phyloP scores from a whole-genome alignment of 495 filamentous ascomycete species.

The Xylaria nigripes region DNA sequence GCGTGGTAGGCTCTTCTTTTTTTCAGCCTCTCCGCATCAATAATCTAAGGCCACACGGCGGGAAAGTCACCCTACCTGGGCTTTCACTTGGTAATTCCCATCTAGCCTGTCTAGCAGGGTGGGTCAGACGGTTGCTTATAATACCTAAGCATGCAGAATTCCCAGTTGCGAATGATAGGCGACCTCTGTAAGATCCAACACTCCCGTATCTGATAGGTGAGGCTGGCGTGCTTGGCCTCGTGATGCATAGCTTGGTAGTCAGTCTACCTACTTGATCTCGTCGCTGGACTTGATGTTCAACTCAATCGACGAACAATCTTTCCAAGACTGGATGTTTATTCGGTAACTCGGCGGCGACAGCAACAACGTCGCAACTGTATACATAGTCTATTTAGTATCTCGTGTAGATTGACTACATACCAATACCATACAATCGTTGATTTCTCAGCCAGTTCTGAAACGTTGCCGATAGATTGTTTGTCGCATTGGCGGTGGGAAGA shows the following conservation, averaged over 20 bases:
- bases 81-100: slow-evolving; percentile 1
- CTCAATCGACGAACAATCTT: too few species aligned
- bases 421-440: too few species aligned
- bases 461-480: too few species aligned
- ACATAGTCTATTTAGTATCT: too few species aligned
- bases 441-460: too few species aligned
- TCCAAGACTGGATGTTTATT: too few species aligned
- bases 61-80: background rate
- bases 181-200: background rate
- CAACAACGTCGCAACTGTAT: too few species aligned
- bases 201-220: background rate
- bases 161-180: background rate
- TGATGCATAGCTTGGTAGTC: background rate
- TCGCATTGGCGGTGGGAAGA: too few species aligned
- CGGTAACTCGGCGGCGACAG: too few species aligned
- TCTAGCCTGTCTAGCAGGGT: background rate
- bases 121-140: background rate
- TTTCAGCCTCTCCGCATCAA: background rate
- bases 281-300: too few species aligned
- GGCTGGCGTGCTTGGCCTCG: background rate
- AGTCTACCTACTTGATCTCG: too few species aligned
- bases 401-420: too few species aligned
- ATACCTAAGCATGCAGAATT: background rate
- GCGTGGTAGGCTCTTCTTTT: background rate
- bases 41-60: background rate